A percentile compares a stretch with the other conserved stretches of the same genome.
These are phyloP conservation scores for Heimioporus punctisporus DNA, from an alignment of 1,284 basidiomycete species.

Conservation along the genomic window DNA sequence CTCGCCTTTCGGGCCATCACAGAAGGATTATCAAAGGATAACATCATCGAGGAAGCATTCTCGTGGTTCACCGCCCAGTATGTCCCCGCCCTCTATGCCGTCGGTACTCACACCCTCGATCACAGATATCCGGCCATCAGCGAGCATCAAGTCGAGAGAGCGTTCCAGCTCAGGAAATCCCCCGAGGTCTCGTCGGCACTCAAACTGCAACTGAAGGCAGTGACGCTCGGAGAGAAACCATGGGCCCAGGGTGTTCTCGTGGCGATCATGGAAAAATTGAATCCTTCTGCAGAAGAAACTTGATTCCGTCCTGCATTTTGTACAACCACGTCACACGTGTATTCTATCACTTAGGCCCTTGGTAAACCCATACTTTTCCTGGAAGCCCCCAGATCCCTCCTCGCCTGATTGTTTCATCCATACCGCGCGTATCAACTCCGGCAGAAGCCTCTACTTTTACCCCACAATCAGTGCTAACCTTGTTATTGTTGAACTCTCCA, in stretches of 20 bases:
- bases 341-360: slow-evolving; percentile 16
- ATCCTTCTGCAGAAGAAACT: slow-evolving; percentile 3
- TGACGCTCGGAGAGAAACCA: slow-evolving; percentile 27
- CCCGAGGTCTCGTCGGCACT: slow-evolving; percentile 22
- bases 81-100: no score
- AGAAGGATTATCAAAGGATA: slow-evolving; percentile 23
- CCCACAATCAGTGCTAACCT: slow-evolving; percentile 19
- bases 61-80: slow-evolving; percentile 35
- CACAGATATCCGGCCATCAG: slow-evolving; percentile 18
- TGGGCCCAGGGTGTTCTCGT: slow-evolving; percentile 25
- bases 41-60: slow-evolving; percentile 31
- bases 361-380: slow-evolving; percentile 31
- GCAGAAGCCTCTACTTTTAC: slow-evolving; percentile 27
- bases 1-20: slow-evolving; percentile 27
- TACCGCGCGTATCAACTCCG: slow-evolving; percentile 30
- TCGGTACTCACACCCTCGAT: no score
- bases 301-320: slow-evolving; percentile 1
- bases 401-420: slow-evolving; percentile 34
- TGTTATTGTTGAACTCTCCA: slow-evolving; percentile 20
- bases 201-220: slow-evolving; percentile 20
- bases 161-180: slow-evolving; percentile 22
- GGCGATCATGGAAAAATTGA: slow-evolving; percentile 27
- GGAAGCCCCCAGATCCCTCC: slow-evolving; percentile 34
- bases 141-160: slow-evolving; percentile 20
- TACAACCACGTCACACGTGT: not conserved